Evolutionary conservation across 2,329 filamentous ascomycete species (phyloP), one percentile per base, ranked within the genome.

Genomic region (Tothia fuscella): DNA sequence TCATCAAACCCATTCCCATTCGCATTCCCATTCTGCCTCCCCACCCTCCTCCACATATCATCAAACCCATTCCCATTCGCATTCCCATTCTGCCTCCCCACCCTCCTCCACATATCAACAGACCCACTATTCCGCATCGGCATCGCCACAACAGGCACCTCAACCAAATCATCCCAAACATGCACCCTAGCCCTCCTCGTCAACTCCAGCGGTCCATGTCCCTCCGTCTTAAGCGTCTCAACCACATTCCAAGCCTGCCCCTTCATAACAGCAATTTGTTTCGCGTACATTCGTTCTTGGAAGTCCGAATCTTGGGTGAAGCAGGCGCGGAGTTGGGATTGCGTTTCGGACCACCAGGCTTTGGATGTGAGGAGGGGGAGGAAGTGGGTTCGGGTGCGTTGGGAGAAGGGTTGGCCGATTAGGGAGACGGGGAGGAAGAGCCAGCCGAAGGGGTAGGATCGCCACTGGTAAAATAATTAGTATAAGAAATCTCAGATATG

Each of bases 161-260:
- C 91, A 17, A 98, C 91, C 17, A 96, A 67, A 56, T 98, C 91
- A 55, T 98, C 91, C 91, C 91, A 98, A 10, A 98, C 89, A 53
- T 87, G 94, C 14, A 98, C 89, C 52, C 89, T 79, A 37, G 86
- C 82, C 50, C 91, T 74, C 48, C 91, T 75, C 4, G 91, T 96
- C 41, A 98, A 74, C 62, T 96, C 91, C 14, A 98, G 68, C 0
- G 91, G 91, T 0, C 91, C 91, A 56, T 96, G 89, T 55, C 96
- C 91, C 1, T 77, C 70, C 14, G 83, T 83, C 60, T 98, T 98
- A 47, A 98, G 71, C 1, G 91, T 95, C 65, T 98, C 91, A 4
- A 98, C 91, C 0, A 98, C 91, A 57, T 98, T 98, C 87, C 91
- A 98, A 1, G 91, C 91, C 58, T 98, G 91, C 9, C 91, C 91